A percentile compares a stretch with the other conserved stretches of the same genome.
Conservation (phyloP, 768 basidiomycete species). For the Mycena floridula region DNA sequence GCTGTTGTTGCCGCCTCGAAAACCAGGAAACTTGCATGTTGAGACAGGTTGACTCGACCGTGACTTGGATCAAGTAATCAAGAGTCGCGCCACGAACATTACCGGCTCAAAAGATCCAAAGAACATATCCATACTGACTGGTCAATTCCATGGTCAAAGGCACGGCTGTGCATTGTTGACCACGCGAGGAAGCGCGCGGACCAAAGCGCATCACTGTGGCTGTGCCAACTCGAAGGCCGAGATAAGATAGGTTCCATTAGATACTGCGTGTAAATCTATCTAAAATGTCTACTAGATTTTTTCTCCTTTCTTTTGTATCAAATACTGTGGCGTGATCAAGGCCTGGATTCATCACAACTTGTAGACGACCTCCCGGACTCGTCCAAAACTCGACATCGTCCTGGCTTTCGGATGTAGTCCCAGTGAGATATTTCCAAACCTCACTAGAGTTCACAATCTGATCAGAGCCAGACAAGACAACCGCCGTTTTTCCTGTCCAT, state of each 20-base stretch:
- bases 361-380: neutral
- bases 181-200: no score
- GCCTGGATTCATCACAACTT: constrained; percentile 30
- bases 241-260: neutral
- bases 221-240: no score
- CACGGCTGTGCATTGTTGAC: no score
- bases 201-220: no score
- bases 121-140: no score
- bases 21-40: no score
- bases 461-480: constrained; percentile 31
- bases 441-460: constrained; percentile 33
- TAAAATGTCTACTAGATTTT: constrained; percentile 23
- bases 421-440: constrained; percentile 30
- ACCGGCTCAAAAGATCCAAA: no score
- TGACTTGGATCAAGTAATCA: no score
- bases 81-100: no score
- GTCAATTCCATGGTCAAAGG: no score
- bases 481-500: constrained; percentile 22
- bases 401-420: constrained; percentile 3
- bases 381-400: constrained; percentile 11
- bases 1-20: no score
- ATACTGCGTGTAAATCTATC: constrained; percentile 3
- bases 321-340: constrained; percentile 38
- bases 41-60: no score
- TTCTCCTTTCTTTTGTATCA: constrained; percentile 24